Conservation (phyloP, 352 stramenopile genomes). For the Plasmopara muralis region DNA sequence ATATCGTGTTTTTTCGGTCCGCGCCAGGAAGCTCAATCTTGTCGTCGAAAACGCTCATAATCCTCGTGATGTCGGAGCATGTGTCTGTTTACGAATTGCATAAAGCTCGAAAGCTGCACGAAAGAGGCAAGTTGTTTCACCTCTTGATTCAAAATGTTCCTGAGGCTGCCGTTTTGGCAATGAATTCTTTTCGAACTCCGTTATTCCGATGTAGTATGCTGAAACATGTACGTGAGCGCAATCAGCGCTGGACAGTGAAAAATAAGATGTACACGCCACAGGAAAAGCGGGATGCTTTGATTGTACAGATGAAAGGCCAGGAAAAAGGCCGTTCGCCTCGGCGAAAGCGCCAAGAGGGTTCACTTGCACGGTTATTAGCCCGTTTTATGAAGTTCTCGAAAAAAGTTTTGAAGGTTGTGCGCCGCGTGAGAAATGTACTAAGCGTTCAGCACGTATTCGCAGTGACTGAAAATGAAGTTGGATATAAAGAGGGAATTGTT, state of each 20-base stretch:
- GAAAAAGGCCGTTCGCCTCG: constrained; percentile 17
- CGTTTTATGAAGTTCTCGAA: constrained; percentile 43
- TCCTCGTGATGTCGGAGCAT: constrained; percentile 59
- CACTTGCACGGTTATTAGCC: constrained; percentile 20
- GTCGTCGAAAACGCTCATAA: constrained; percentile 48
- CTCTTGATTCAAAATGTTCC: constrained; percentile 68
- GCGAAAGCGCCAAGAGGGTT: constrained; percentile 20
- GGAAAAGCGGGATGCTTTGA: constrained; percentile 41
- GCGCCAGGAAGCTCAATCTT: constrained; percentile 54
- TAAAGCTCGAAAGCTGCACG: constrained; percentile 43
- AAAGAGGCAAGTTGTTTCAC: constrained; percentile 65
- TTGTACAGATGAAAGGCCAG: constrained; percentile 52
- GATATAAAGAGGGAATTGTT: constrained; percentile 51
- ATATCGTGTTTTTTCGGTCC: constrained; percentile 65
- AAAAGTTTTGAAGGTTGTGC: constrained; percentile 45
- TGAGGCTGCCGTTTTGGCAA: constrained; percentile 46
- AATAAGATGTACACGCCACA: constrained; percentile 34
- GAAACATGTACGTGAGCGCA: constrained; percentile 41
- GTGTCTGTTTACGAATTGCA: constrained; percentile 41
- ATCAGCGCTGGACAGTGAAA: constrained; percentile 58
- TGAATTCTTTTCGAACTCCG: constrained; percentile 64
- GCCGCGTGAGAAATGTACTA: constrained; percentile 34
- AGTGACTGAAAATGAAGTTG: constrained; percentile 25
- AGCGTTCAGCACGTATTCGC: constrained; percentile 70
- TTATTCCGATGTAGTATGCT: constrained; percentile 63